These are phyloP conservation scores for Colletotrichum neosansevieriae DNA, from an alignment of 2,329 filamentous ascomycete species.

Conservation along the genomic window DNA sequence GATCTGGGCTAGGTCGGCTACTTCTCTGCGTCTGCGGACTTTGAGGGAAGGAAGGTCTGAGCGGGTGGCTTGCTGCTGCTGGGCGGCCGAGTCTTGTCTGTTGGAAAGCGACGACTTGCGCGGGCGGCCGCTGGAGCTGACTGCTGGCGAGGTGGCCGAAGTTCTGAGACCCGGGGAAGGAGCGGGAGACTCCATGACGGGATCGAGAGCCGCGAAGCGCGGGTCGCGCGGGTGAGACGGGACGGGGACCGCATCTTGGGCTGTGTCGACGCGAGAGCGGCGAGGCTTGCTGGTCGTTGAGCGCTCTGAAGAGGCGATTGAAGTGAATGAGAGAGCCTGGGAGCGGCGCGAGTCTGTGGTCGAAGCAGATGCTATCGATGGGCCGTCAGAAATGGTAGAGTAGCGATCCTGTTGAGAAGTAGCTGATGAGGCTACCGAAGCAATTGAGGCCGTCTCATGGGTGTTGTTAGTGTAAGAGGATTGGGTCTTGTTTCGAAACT, in stretches of 20 bases:
- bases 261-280: not conserved
- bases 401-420: conserved; percentile 12
- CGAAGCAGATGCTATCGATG: conserved; percentile 9
- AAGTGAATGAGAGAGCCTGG: not conserved
- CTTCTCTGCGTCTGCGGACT: conserved; percentile 29
- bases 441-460: conserved; percentile 11
- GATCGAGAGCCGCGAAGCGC: not conserved
- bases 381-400: conserved; percentile 7
- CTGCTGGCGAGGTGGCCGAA: conserved; percentile 14
- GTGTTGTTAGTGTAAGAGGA: not conserved
- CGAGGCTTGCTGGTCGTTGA: conserved; percentile 12
- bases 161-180: not conserved
- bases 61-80: not conserved
- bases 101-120: conserved; percentile 3
- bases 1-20: conserved; percentile 15
- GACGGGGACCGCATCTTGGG: not conserved
- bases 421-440: not conserved
- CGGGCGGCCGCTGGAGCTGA: not conserved
- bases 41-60: conserved; percentile 23
- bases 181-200: conserved; percentile 2
- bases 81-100: not conserved
- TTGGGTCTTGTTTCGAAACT: not conserved
- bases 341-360: conserved; percentile 17
- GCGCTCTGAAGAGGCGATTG: not conserved
- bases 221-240: not conserved